Evolutionary conservation across 2,329 filamentous ascomycete genomes (phyloP), one percentile per base, ranked within the genome.

Genomic region (Trichophyton simii): DNA sequence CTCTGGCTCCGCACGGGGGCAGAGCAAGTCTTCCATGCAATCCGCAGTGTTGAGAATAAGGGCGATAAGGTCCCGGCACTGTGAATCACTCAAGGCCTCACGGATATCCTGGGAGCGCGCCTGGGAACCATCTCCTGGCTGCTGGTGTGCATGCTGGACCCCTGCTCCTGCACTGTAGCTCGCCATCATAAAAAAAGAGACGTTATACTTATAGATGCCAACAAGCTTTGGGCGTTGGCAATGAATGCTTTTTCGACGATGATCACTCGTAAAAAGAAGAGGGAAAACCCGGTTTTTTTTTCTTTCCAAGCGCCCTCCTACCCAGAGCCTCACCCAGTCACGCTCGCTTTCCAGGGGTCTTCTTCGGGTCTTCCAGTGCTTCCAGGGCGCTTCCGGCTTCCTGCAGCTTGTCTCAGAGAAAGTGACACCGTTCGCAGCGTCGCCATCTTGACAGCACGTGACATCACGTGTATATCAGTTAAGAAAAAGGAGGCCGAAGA

Each of bases 101-200:
- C 59, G 62, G 5, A 60, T 58, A n/a, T 78, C 68, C 57, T 73
- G 62, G 3, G 52, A 34, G n/a, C 22, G 8, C 7, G 13, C 52
- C 25, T 57, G 52, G 8, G 50, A 54, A 3, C 50, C 25, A 34
- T 54, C 50, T 25, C 22, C 22, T 4, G 3, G 25, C 22, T 28
- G 25, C 50, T 18, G 50, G 13, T 6, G 28, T 34, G 50, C 22
- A 13, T 22, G 9, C 50, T 54, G 50, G 50, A 25, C 48, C 7
- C 48, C 20, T 11, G 48, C 8, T 52, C 48, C 13, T 28, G 48
- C 2, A n/a, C 11, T 18, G 25, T 54, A 34, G 50, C 50, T 54
- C 25, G 50, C 50, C 50, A 54, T 54, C 50, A 31, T 11, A 34
- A 2, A 54, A 34, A 48, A 54, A 48, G 7, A 2, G 5, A 13